Percentiles rank a stretch among this genome's conserved stretches.
Conservation (phyloP, 805 yeast genomes). For the Dipodascopsis uninucleata region DNA sequence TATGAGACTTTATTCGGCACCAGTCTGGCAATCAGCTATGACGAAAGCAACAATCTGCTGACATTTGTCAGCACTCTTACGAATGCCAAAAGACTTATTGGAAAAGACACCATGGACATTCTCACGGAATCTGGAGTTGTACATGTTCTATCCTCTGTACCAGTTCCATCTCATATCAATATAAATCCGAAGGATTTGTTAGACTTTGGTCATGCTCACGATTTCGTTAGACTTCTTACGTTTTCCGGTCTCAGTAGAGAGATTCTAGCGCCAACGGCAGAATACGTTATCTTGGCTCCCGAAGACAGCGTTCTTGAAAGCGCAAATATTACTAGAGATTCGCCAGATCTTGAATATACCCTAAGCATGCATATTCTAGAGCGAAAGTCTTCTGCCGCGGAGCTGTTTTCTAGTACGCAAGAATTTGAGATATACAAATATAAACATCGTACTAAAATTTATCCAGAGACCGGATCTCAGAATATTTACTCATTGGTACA, state of each 20-base stretch:
- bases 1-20: conserved; percentile 16
- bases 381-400: conserved; percentile 8
- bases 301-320: conserved; percentile 7
- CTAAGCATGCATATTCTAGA: conserved; percentile 19
- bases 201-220: conserved; percentile 7
- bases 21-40: conserved; percentile 5
- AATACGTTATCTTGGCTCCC: conserved; percentile 20
- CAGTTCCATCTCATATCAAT: conserved; percentile 18
- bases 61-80: conserved; percentile 4
- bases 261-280: conserved; percentile 14
- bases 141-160: conserved; percentile 14
- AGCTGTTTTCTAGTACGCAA: conserved; percentile 14
- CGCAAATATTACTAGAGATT: conserved; percentile 8
- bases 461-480: neutral
- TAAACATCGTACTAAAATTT: neutral
- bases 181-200: conserved; percentile 22
- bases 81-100: neutral
- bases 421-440: conserved; percentile 14
- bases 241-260: neutral
- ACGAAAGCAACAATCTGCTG: neutral
- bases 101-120: conserved; percentile 6
- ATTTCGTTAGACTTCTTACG: conserved; percentile 15
- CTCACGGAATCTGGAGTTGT: conserved; percentile 21
- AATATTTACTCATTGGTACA: conserved; percentile 1
- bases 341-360: conserved; percentile 11